Base-by-base conservation (phyloP, 2,329 filamentous ascomycete genomes). In the Aureobasidium sp. region DNA sequence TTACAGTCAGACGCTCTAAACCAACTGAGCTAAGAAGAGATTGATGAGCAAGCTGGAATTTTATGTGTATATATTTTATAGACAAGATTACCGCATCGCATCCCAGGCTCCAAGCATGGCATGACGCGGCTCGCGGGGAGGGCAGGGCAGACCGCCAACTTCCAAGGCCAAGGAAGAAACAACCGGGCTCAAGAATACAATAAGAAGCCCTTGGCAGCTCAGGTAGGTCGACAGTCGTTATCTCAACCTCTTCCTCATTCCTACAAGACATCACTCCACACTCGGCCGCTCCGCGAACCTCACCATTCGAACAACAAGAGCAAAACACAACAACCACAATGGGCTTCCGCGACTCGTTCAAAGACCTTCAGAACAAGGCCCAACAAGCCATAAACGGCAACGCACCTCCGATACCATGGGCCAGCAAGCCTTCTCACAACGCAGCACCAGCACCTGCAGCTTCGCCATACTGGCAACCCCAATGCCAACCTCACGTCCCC, bases 381-480 rank as follows among this genome's bases (percentile, higher is more conserved):
- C 44, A 60, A 11, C 17, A 19, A 31, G 56, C 56, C 44, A 60
- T 60, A 44, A 49, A 49, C 45, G 33, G 35, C 56, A 33, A 33
- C 35, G 35, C 70, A 1, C 50, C 63, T 19, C 71, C 72, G 3
- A 69, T 70, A 6, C 72, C 72, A 19, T 68, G 68, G 50, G 62
- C 33, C 44, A 63, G 62, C 58, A 63, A 69, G 3, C 66, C 31
- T 1, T 33, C 70, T 0, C 66, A 68, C 1, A 65, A 72, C 0
- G 65, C 68, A 5, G 19, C 29, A 3, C 12, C 44, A 52, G 5
- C 17, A 31, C 45, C 40, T n/a, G 15, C 39, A 40, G 50, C 39
- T 8, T n/a, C 60, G 56, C 70, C 66, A 37, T 84, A 84, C 71
- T 85, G 82, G 82, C 76, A 76, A 62, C 78, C 82, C 0, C 75